Base-by-base conservation (phyloP, 495 filamentous ascomycete species). In the Hypomontagnella monticulosa region DNA sequence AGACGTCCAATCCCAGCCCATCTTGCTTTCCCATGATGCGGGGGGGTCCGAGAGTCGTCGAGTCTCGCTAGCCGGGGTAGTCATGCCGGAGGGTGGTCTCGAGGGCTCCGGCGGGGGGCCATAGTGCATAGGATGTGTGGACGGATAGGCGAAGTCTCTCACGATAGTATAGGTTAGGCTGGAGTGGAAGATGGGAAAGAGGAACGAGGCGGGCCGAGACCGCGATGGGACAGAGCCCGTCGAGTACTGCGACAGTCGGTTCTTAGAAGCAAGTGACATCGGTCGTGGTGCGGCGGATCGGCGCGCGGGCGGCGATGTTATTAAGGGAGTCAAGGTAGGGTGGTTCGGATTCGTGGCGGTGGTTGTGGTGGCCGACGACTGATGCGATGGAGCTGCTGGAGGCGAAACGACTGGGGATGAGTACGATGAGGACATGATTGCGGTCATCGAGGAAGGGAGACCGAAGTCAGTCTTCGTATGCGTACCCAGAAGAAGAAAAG, bases 61-160 rank as follows among this genome's bases (percentile, higher is more conserved):
- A 46, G 85, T 80, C 73, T 94, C 95, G 76, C 91, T 96, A 23
- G 84, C 88, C 4, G 96, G 94, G 3, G 95, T 97, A 1, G 91
- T 93, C 60, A 90, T 84, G 30, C 88, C 88, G 8, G 92, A 96
- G 5, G 84, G 81, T 12, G 85, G 81, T 55, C 79, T 80, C 14
- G 86, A 88, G n/a, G 85, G 77, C 66, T 91, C 88, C n/a, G 87
- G 84, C 1, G 91, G 90, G 23, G 95, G 93, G 19, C 95, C 95
- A 81, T 98, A 97, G 82, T 97, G 94, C 68, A 97, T 79, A 11
- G 92, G 93, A 72, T 98, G 91, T 15, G 82, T 81, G 11, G 84
- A 66, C 4, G 92, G 88, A 70, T 98, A 99, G 42, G 96, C 95
- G 76, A 98, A 99, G 80, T 99, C 95, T 66, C 96, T 90, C 32